A percentile compares a stretch with the other conserved stretches of the same genome.
Conservation (phyloP, 148 eudicot genomes). For the Selenicereus undatus region DNA sequence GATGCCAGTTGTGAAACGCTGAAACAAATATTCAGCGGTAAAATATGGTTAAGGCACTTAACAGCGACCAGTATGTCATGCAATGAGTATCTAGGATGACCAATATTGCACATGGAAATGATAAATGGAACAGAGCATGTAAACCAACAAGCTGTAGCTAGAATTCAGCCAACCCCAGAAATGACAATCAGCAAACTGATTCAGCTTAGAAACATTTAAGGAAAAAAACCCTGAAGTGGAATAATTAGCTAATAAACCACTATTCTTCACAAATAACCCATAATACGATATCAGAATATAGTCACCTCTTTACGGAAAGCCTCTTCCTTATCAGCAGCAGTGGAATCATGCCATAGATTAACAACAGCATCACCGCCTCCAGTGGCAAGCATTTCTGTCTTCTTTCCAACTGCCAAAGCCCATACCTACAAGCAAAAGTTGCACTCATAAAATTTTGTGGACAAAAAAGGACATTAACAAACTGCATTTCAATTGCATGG, state of each 20-base stretch:
- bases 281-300: not conserved
- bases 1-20: not conserved
- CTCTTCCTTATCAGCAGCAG: constrained; percentile 88
- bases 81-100: not conserved
- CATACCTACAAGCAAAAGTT: constrained; percentile 49
- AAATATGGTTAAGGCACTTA: not conserved
- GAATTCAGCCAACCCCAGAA: too few species aligned
- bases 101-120: not conserved
- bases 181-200: not conserved
- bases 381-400: constrained; percentile 92
- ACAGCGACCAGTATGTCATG: not conserved
- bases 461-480: not conserved
- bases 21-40: not conserved
- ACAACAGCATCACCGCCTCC: constrained; percentile 95
- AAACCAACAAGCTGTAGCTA: not conserved
- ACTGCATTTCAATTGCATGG: not conserved
- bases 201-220: not conserved
- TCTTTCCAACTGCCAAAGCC: constrained; percentile 90
- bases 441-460: not conserved
- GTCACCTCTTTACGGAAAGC: constrained; percentile 84
- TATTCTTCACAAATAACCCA: not conserved
- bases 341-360: constrained; percentile 90
- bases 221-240: too few species aligned
- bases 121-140: not conserved
- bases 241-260: not conserved